phyloP scores from a whole-genome alignment of 2,329 filamentous ascomycete species.

The Gyromitra esculenta region DNA sequence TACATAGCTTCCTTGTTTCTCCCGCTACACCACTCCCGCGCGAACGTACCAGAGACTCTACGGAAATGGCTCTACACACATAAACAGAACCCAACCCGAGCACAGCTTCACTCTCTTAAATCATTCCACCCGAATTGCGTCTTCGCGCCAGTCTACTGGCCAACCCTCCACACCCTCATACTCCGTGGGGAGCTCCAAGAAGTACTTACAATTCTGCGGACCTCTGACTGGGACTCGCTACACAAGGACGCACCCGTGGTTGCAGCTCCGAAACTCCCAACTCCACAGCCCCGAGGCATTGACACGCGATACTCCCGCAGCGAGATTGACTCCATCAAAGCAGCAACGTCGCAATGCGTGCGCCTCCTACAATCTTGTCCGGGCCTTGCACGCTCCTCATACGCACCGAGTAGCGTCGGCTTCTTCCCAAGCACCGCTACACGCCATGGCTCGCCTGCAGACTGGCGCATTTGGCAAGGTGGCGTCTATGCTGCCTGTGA shows the following conservation, averaged over 20 bases:
- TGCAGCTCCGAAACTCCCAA: conserved; percentile 26
- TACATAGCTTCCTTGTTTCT: conserved; percentile 47
- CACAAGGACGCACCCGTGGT: conserved; percentile 35
- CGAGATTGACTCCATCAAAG: conserved; percentile 49
- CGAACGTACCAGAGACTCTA: conserved; percentile 48
- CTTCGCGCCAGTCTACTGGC: conserved; percentile 43
- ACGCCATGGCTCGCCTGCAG: conserved; percentile 39
- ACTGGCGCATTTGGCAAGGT: conserved; percentile 54
- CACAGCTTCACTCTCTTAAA: conserved; percentile 44
- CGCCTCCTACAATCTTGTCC: conserved; percentile 39
- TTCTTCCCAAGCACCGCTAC: conserved; percentile 24
- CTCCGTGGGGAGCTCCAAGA: conserved; percentile 52
- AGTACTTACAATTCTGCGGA: conserved; percentile 38
- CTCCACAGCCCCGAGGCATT: conserved; percentile 10
- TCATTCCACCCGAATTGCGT: conserved; percentile 51
- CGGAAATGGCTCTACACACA: conserved; percentile 51
- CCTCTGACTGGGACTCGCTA: conserved; percentile 47
- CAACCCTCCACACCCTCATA: conserved; percentile 43
- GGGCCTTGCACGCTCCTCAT: conserved; percentile 45
- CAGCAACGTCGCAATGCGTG: conserved; percentile 9
- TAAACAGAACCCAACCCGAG: conserved; percentile 40
- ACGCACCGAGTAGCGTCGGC: conserved; percentile 30
- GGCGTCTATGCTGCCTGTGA: conserved; percentile 48
- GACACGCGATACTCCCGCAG: conserved; percentile 47
- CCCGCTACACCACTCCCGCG: conserved; percentile 50